These are phyloP conservation scores for Amphibolis antarctica DNA, from an alignment of 106 monocot genomes.

Conservation along the genomic window DNA sequence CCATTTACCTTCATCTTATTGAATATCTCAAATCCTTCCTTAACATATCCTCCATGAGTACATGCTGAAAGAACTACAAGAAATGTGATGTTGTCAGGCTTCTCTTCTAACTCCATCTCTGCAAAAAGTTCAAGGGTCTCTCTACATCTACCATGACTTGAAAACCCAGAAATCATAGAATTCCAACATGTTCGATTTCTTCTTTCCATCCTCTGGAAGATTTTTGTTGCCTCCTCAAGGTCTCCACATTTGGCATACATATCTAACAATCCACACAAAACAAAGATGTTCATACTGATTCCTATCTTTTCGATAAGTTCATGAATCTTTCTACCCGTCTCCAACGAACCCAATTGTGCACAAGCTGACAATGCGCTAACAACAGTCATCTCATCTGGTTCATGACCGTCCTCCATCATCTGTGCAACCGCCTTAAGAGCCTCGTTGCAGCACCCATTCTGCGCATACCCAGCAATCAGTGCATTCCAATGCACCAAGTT, in stretches of 20 bases:
- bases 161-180: conserved; percentile 50
- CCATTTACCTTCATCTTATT: conserved; percentile 23
- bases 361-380: conserved; percentile 44
- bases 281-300: conserved; percentile 34
- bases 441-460: conserved; percentile 51
- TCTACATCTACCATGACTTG: conserved; percentile 30
- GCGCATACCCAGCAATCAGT: conserved; percentile 42
- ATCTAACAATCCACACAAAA: conserved; percentile 47
- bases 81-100: conserved; percentile 35
- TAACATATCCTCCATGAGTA: conserved; percentile 39
- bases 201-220: conserved; percentile 27
- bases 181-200: conserved; percentile 45
- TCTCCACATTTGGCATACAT: conserved; percentile 80
- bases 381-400: conserved; percentile 48
- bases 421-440: conserved; percentile 33
- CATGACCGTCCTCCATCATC: conserved; percentile 34
- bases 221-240: conserved; percentile 25
- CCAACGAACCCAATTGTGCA: conserved; percentile 37
- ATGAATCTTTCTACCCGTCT: conserved; percentile 30
- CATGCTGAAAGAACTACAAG: conserved; percentile 37
- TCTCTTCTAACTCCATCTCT: conserved; percentile 32
- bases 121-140: conserved; percentile 36
- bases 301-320: conserved; percentile 15
- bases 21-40: conserved; percentile 40
- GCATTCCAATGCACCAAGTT: conserved; percentile 69